Evolutionary conservation across 2,329 filamentous ascomycete genomes (phyloP), one percentile per base, ranked within the genome.

Genomic region (Pseudocercospora pini-densiflorae): DNA sequence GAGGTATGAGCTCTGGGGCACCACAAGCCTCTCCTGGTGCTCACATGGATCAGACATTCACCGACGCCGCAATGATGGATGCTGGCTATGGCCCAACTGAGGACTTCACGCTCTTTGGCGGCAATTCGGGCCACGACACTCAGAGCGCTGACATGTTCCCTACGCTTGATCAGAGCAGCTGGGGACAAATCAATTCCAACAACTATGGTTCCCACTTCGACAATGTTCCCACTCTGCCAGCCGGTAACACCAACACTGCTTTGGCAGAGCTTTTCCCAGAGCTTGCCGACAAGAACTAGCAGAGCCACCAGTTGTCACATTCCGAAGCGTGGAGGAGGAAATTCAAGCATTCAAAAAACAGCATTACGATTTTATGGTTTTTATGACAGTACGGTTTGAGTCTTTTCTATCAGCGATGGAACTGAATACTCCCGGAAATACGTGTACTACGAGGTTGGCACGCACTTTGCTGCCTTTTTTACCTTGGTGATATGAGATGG

Each of bases 21-120:
- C 79, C 83, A 27, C 89, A 92, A 67, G 85, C 92, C 68, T 93
- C 90, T 3, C 90, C 90, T 8, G 83, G 84, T 62, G 90, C 89
- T 5, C 90, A 92, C 90, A 85, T 78, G 90, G 90, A 9, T 88
- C 90, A 57, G 84, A 84, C 74, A 0, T 75, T 76, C 64, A 74
- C 71, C 12, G 71, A 88, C 66, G 81, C 82, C 19, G 85, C 87
- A 24, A 83, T 88, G 79, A 79, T 93, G 67, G 90, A 92, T 73
- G 86, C 85, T 57, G 67, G 64, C 40, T 62, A 65, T 36, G 70
- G 64, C n/a, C 69, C 71, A 19, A 65, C 65, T 24, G 62, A 63
- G 31, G 90, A 92, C 77, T 93, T 92, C 72, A 85, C 86, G 19
- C 83, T 93, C 16, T 92, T 80, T 67, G 79, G 80, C 53, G 72